These are phyloP conservation scores for Leishmania gerbilli DNA, from an alignment of 208 protist genomes.

Conservation along the genomic window DNA sequence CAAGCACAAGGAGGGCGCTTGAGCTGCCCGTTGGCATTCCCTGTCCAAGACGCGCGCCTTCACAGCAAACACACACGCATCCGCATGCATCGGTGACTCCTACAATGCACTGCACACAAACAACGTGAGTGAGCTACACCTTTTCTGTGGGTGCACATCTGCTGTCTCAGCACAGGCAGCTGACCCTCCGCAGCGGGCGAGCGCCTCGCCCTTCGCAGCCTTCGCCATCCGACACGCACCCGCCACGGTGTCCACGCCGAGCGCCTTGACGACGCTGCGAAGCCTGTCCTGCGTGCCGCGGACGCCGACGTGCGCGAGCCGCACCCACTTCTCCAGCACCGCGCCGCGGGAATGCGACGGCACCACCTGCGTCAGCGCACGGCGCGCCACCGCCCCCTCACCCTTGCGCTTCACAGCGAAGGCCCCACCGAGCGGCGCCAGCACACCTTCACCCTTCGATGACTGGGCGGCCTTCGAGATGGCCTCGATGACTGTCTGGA, in stretches of 20 bases:
- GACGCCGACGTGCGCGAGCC: constrained; percentile 69
- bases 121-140: no score
- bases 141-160: no score
- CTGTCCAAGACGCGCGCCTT: no score
- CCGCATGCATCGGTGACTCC: background rate
- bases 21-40: no score
- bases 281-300: constrained; percentile 69
- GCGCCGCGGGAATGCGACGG: constrained; percentile 42
- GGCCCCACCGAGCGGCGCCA: constrained; percentile 5
- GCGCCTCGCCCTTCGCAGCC: constrained; percentile 36
- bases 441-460: background rate
- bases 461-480: constrained; percentile 22
- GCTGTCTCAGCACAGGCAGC: no score
- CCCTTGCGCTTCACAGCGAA: constrained; percentile 25
- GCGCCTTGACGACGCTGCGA: constrained; percentile 61
- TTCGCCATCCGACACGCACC: constrained; percentile 43
- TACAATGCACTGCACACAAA: background rate
- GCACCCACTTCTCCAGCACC: constrained; percentile 52
- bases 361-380: constrained; percentile 36
- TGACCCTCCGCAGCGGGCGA: no score
- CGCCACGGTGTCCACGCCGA: constrained; percentile 73
- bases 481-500: constrained; percentile 41
- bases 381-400: constrained; percentile 38
- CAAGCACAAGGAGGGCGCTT: no score
- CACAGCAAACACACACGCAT: background rate